Evolutionary conservation across 2,329 filamentous ascomycete species (phyloP).

Genomic region (Stylonectria norvegica): DNA sequence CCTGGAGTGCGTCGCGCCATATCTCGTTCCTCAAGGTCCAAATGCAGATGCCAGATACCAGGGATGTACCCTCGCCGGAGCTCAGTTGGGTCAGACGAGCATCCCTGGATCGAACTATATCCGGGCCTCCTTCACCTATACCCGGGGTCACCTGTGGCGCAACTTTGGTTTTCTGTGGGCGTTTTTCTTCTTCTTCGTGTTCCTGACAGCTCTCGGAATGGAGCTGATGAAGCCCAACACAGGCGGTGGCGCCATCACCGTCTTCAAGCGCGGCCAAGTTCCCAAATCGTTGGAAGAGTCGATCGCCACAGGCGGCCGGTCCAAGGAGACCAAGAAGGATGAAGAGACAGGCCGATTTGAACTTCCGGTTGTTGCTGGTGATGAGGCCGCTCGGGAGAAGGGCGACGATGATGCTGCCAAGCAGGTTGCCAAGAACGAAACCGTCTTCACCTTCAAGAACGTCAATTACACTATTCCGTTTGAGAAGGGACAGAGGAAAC

Average conservation of each 20-base stretch:
- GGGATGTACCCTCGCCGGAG: conserved; percentile 50
- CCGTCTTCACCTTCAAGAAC: conserved; percentile 52
- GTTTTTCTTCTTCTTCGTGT: conserved; percentile 70
- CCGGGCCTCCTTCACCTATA: conserved; percentile 51
- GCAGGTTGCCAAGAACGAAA: conserved; percentile 59
- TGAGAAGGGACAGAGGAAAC: conserved; percentile 63
- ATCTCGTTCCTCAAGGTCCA: conserved; percentile 52
- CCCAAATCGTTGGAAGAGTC: conserved; percentile 55
- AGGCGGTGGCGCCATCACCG: conserved; percentile 56
- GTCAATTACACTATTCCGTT: conserved; percentile 49
- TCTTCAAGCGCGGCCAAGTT: conserved; percentile 61
- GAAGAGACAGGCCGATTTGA: conserved; percentile 41
- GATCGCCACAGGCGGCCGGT: conserved; percentile 48
- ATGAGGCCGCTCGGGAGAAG: conserved; percentile 22
- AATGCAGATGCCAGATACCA: conserved; percentile 37
- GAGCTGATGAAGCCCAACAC: conserved; percentile 63
- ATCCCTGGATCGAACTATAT: conserved; percentile 59
- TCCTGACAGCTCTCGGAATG: conserved; percentile 66
- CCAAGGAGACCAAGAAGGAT: conserved; percentile 42
- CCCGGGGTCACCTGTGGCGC: conserved; percentile 61
- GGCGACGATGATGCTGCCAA: conserved; percentile 25
- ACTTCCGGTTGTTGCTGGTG: conserved; percentile 24
- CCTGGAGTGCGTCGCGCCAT: conserved; percentile 56
- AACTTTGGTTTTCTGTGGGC: conserved; percentile 78
- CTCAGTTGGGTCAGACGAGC: conserved; percentile 42